phyloP scores from a whole-genome alignment of 2,329 filamentous ascomycete genomes.

The Botrytis fragariae region DNA sequence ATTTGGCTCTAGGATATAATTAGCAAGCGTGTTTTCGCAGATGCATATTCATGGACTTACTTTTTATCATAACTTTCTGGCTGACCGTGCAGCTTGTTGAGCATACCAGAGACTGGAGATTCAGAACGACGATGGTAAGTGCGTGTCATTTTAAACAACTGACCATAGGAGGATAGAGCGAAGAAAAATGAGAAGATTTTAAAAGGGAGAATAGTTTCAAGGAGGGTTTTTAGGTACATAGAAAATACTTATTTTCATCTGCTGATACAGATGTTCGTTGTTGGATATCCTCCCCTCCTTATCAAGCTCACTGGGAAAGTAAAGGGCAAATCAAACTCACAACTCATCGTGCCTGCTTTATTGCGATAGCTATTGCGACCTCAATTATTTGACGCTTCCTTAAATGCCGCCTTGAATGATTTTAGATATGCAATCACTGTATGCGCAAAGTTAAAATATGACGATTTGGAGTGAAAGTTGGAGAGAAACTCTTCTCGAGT shows the following conservation, averaged over 20 bases:
- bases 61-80: constrained; percentile 99
- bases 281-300: constrained; percentile 3
- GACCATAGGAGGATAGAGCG: constrained; percentile 16
- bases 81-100: constrained; percentile 94
- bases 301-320: constrained; percentile 2
- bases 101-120: constrained; percentile 73
- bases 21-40: constrained; percentile 21
- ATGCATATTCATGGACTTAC: constrained; percentile 47
- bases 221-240: not conserved
- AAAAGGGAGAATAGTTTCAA: not conserved
- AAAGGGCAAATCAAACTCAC: constrained; percentile 32
- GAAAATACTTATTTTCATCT: constrained; percentile 4
- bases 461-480: not conserved
- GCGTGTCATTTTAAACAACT: constrained; percentile 17
- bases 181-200: not conserved
- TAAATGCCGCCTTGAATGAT: not conserved
- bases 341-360: constrained; percentile 38
- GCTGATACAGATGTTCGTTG: not conserved
- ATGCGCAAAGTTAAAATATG: not conserved
- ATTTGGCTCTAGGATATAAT: constrained; percentile 63
- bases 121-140: constrained; percentile 14
- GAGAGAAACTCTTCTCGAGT: constrained; percentile 15
- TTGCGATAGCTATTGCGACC: constrained; percentile 9
- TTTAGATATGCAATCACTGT: not conserved
- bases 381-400: constrained; percentile 21